Base-by-base conservation (phyloP, 2,329 filamentous ascomycete species). In the Paracorniculantispora psalliotae region DNA sequence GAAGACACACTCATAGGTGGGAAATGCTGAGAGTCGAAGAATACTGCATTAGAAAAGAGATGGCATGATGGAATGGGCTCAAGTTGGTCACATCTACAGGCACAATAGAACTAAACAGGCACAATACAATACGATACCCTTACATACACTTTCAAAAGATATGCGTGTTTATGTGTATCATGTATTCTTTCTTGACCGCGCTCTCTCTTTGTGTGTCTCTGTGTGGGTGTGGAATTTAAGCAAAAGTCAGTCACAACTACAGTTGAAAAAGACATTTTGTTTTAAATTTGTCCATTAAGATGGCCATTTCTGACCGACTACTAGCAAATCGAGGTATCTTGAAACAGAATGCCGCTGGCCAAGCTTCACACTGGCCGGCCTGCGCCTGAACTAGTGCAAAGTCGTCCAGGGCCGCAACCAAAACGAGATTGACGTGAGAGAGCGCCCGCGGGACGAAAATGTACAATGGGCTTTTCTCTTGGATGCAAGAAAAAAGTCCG, bases 281-380 rank as follows among this genome's bases (percentile, higher is more conserved):
- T n/a, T n/a, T 25, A 39, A 55, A 26, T 46, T 50, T 52, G 30
- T 47, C 54, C 56, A 61, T 61, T 64, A 54, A 50, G 57, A 53
- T 61, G 25, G 28, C 30, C 44, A 44, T 21, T 55, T 19, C 13
- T 51, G 52, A 61, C 48, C 61, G n/a, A 30, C 26, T 57, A 61
- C 44, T 60, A 57, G 60, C 61, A 61, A 63, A 66, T 66, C 56
- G 60, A 68, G 69, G 68, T 72, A 72, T 72, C 68, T 69, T 70
- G 62, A 66, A 66, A 63, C 61, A 65, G 59, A 64, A 66, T 63
- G 51, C 62, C 63, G 62, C 62, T 63, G 60, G 60, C 51, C 50
- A 26, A 62, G 54, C 58, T 47, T 54, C 37, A 57, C 44, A 65
- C 67, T 37, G 58, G 33, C 39, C n/a, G 6, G 15, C 39, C 15